Base-by-base conservation (phyloP, 2,329 filamentous ascomycete species). In the Elsinoe fawcettii region DNA sequence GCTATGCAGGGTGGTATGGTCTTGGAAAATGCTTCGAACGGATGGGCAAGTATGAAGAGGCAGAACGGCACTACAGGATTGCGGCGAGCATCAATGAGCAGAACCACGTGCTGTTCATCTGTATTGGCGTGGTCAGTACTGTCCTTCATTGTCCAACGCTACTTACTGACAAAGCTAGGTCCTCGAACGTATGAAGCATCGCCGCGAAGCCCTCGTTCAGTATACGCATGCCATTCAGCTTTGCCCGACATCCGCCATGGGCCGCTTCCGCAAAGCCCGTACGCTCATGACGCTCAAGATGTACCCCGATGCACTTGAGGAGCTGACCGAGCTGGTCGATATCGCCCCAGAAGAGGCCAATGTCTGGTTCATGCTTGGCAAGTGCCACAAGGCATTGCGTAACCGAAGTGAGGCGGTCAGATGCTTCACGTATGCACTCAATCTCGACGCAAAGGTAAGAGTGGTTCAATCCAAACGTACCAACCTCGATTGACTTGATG, bases 1-100 rank as follows among this genome's bases (percentile, higher is more conserved):
- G 96, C 69, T 99, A 97, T 75, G 96, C 96, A 68, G 93, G 92
- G n/a, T 97, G 95, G 82, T 99, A 97, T 69, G 93, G 93, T 18
- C 71, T 86, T n/a, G 83, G 81, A 6, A 89, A 80, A 16, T 75
- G 88, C 18, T 87, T 89, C 69, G 70, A 79, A 53, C 75, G 75
- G 18, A 67, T 71, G 63, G 67, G 69, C 60, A 70, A 71, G 61
- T 63, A 68, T 65, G 89, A 95, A 60, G 89, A 93, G 69, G 92
- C 93, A 1, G 88, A 95, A 66, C 85, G 86, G 58, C 92, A 99
- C 74, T 99, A 95, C 76, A 83, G 89, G 59, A 87, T 89, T 18
- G 93, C 93, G 1, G 86, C 89, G 11, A 77, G 80, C 41, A 96
- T 99, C 72, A 97, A 99, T 66, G 90, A 92, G 2, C 92, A 88